Evolutionary conservation across 345 rosid genomes (phyloP).

Genomic region (Hypericum perforatum): DNA sequence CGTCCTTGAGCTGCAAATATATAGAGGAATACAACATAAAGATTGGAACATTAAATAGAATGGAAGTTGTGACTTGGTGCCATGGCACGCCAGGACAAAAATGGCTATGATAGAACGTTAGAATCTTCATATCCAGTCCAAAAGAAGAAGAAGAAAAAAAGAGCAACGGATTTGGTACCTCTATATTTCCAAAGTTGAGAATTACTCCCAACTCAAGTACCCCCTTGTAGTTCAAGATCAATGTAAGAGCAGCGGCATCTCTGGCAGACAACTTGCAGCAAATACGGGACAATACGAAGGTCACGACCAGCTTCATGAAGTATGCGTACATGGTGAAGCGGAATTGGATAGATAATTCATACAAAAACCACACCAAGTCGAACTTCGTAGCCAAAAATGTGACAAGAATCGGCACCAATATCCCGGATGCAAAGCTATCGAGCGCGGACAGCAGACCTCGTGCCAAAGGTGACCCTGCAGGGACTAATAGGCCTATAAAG

Average conservation of each 20-base stretch:
- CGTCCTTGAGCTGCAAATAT: neutral
- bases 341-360: neutral
- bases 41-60: no score
- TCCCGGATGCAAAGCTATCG: neutral
- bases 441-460: neutral
- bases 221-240: conserved; percentile 1
- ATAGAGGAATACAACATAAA: no score
- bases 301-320: neutral
- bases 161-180: no score
- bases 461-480: conserved; percentile 6
- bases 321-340: neutral
- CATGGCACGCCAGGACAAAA: no score
- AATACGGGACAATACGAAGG: neutral
- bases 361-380: neutral
- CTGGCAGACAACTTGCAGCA: neutral
- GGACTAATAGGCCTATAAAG: neutral
- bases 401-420: neutral
- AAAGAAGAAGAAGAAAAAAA: no score
- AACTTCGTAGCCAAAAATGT: neutral
- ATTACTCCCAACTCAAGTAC: neutral
- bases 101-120: no score
- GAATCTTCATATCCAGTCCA: no score
- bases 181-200: conserved; percentile 1
- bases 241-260: conserved; percentile 2
- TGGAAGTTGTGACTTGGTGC: no score